Percentiles rank a stretch among this genome's conserved stretches.
phyloP scores from a whole-genome alignment of 2,329 filamentous ascomycete species.

The Aspergillus neoniger region DNA sequence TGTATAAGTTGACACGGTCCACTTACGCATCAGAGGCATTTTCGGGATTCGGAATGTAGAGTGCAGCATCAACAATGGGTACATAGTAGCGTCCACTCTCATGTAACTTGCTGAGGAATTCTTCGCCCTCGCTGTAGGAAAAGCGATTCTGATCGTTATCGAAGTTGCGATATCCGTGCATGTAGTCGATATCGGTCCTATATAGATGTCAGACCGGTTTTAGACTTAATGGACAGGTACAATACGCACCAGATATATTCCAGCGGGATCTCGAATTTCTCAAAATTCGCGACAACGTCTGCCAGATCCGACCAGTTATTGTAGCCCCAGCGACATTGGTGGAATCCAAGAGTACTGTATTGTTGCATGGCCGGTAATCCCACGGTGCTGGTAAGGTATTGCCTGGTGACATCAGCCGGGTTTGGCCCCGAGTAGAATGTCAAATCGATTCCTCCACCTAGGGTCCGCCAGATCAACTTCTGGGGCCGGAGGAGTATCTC shows the following conservation, averaged over 20 bases:
- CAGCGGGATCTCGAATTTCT: constrained; percentile 58
- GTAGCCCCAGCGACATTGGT: constrained; percentile 85
- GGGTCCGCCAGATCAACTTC: constrained; percentile 69
- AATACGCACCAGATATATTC: constrained; percentile 50
- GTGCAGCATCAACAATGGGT: constrained; percentile 64
- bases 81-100: constrained; percentile 59
- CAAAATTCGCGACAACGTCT: constrained; percentile 57
- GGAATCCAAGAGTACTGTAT: constrained; percentile 79
- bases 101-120: constrained; percentile 57
- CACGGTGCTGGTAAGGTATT: constrained; percentile 67
- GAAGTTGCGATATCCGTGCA: constrained; percentile 63
- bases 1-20: constrained; percentile 38
- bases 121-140: constrained; percentile 50
- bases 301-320: constrained; percentile 69
- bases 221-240: background rate
- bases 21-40: constrained; percentile 66
- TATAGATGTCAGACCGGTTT: background rate
- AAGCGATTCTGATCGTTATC: constrained; percentile 58
- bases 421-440: constrained; percentile 77
- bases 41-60: constrained; percentile 71
- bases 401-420: constrained; percentile 66
- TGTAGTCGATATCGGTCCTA: constrained; percentile 55
- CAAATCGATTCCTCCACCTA: constrained; percentile 76
- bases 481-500: constrained; percentile 67
- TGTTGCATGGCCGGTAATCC: constrained; percentile 77